phyloP scores from a whole-genome alignment of 2,329 filamentous ascomycete genomes.

The Leptosphaerulina australis region DNA sequence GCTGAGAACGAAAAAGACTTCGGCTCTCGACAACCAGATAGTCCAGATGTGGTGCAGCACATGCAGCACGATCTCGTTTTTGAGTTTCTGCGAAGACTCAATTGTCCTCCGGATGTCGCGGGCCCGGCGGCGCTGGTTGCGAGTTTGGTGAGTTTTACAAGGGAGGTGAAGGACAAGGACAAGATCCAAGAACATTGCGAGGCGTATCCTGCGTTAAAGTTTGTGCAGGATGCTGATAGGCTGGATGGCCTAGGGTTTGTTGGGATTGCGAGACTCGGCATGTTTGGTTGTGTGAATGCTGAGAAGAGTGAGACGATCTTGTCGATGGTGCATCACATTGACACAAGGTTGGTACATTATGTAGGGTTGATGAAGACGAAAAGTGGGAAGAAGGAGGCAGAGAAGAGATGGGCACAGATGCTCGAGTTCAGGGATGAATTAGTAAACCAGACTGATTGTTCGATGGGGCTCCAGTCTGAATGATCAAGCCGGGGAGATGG shows the following conservation, averaged over 20 bases:
- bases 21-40: background rate
- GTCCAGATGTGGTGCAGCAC: slow-evolving; percentile 22
- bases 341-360: slow-evolving; percentile 17
- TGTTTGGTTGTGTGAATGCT: slow-evolving; percentile 69
- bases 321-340: slow-evolving; percentile 15
- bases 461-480: slow-evolving; percentile 9
- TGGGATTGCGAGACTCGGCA: slow-evolving; percentile 77
- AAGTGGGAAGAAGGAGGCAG: slow-evolving; percentile 22
- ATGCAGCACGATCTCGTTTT: slow-evolving; percentile 57
- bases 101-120: slow-evolving; percentile 65
- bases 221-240: slow-evolving; percentile 89
- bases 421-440: slow-evolving; percentile 12
- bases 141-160: slow-evolving; percentile 76
- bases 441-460: slow-evolving; percentile 19
- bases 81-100: slow-evolving; percentile 61
- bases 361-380: slow-evolving; percentile 30
- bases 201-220: slow-evolving; percentile 69
- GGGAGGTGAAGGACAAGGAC: slow-evolving; percentile 68
- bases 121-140: slow-evolving; percentile 71
- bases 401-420: slow-evolving; percentile 23
- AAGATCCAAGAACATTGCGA: slow-evolving; percentile 61
- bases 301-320: slow-evolving; percentile 50
- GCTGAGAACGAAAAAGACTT: slow-evolving; percentile 35
- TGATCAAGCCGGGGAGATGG: background rate
- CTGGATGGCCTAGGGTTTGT: slow-evolving; percentile 85